phyloP scores from a whole-genome alignment of 2,329 filamentous ascomycete species.

The Lasiodiplodia gonubiensis region DNA sequence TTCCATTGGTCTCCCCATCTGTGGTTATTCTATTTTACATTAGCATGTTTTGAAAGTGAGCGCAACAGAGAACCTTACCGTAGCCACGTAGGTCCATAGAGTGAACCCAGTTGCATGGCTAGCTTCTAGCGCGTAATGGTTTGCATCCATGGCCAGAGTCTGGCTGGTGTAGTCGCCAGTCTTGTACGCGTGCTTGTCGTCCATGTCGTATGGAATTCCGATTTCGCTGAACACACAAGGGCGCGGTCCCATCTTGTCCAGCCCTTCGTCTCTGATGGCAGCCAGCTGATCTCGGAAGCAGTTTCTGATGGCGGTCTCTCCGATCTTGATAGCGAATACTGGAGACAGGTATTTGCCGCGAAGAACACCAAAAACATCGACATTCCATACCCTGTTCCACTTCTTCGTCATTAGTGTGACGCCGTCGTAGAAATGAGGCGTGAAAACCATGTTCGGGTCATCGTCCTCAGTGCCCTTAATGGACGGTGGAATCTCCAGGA shows the following conservation, averaged over 20 bases:
- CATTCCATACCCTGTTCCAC: conserved; percentile 97
- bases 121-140: conserved; percentile 90
- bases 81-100: conserved; percentile 82
- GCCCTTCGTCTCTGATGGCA: conserved; percentile 81
- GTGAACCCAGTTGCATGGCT: conserved; percentile 84
- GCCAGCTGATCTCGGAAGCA: conserved; percentile 88
- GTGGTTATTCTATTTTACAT: conserved; percentile 73
- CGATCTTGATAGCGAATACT: conserved; percentile 89
- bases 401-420: conserved; percentile 97
- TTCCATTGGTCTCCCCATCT: conserved; percentile 95
- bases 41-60: conserved; percentile 10
- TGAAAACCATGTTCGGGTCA: conserved; percentile 87
- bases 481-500: conserved; percentile 85
- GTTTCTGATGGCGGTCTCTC: conserved; percentile 91
- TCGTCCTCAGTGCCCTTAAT: conserved; percentile 90
- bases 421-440: conserved; percentile 95
- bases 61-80: conserved; percentile 55
- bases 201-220: conserved; percentile 98
- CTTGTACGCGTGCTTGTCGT: conserved; percentile 92
- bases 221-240: conserved; percentile 93
- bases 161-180: conserved; percentile 95
- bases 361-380: conserved; percentile 91
- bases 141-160: conserved; percentile 90
- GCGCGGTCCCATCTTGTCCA: conserved; percentile 86
- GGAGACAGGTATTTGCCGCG: conserved; percentile 87